Evolutionary conservation across 805 yeast species (phyloP).

Genomic region (Suhomyces tanzawaensis): DNA sequence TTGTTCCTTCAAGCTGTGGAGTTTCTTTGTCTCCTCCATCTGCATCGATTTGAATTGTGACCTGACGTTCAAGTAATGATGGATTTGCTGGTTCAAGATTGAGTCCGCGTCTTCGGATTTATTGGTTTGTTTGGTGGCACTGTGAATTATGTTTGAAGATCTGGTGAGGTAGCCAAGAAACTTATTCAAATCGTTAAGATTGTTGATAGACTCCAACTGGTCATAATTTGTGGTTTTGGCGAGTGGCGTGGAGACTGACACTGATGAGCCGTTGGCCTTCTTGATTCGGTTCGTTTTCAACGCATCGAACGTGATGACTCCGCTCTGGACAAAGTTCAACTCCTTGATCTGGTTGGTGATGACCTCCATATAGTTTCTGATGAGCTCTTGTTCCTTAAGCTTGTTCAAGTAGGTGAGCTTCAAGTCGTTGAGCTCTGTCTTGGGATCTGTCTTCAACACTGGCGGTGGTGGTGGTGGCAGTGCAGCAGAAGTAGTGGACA

Average conservation of each 20-base stretch:
- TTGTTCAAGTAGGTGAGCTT: slow-evolving; percentile 34
- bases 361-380: slow-evolving; percentile 41
- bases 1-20: slow-evolving; percentile 6
- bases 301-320: slow-evolving; percentile 43
- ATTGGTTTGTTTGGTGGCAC: slow-evolving; percentile 32
- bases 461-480: slow-evolving; percentile 8
- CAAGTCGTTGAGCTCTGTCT: slow-evolving; percentile 20
- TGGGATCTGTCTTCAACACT: slow-evolving; percentile 3
- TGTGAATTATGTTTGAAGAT: slow-evolving; percentile 35
- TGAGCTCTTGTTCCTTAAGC: slow-evolving; percentile 42
- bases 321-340: slow-evolving; percentile 41
- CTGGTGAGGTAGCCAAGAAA: slow-evolving; percentile 37
- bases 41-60: slow-evolving; percentile 15
- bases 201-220: slow-evolving; percentile 38
- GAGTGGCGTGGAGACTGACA: not conserved
- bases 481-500: not conserved
- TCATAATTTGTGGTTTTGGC: slow-evolving; percentile 18
- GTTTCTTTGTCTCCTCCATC: slow-evolving; percentile 10
- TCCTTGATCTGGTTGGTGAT: slow-evolving; percentile 43
- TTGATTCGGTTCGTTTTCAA: slow-evolving; percentile 16
- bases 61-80: slow-evolving; percentile 20
- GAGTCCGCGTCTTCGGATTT: slow-evolving; percentile 13
- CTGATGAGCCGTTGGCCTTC: slow-evolving; percentile 6
- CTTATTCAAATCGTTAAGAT: slow-evolving; percentile 39
- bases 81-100: slow-evolving; percentile 16